Conservation (phyloP, 495 filamentous ascomycete species). For the Baudoinia panamericana region DNA sequence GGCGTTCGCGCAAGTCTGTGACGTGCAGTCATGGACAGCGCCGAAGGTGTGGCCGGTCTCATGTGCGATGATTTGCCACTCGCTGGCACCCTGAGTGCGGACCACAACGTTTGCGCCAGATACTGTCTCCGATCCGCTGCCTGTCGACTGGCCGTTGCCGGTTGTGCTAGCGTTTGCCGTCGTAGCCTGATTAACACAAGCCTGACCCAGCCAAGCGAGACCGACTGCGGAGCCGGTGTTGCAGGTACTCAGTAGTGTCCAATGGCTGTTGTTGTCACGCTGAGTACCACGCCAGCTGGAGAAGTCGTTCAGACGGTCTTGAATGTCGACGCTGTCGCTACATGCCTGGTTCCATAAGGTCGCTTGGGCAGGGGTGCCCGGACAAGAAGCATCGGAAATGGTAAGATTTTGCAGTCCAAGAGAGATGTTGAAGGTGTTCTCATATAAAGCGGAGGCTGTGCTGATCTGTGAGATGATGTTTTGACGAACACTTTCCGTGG, state of each 20-base stretch:
- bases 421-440: conserved; percentile 84
- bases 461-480: conserved; percentile 81
- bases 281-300: conserved; percentile 70
- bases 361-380: conserved; percentile 45
- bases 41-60: conserved; percentile 93
- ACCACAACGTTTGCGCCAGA: conserved; percentile 85
- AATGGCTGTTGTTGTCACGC: conserved; percentile 73
- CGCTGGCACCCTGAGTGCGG: conserved; percentile 48
- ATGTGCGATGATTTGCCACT: conserved; percentile 96
- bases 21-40: conserved; percentile 83
- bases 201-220: conserved; percentile 81
- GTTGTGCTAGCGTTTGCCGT: conserved; percentile 27
- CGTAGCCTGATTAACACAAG: conserved; percentile 46
- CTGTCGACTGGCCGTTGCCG: conserved; percentile 28
- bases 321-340: conserved; percentile 47
- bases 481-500: conserved; percentile 41
- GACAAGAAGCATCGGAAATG: conserved; percentile 55
- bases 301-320: conserved; percentile 72
- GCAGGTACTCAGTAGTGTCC: conserved; percentile 84
- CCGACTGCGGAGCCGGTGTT: conserved; percentile 78
- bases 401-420: conserved; percentile 78
- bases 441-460: conserved; percentile 72
- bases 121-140: conserved; percentile 48
- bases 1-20: conserved; percentile 47
- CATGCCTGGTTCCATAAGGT: conserved; percentile 78